Conservation (phyloP, 2,329 filamentous ascomycete genomes). For the Chaetothyriales sp. region DNA sequence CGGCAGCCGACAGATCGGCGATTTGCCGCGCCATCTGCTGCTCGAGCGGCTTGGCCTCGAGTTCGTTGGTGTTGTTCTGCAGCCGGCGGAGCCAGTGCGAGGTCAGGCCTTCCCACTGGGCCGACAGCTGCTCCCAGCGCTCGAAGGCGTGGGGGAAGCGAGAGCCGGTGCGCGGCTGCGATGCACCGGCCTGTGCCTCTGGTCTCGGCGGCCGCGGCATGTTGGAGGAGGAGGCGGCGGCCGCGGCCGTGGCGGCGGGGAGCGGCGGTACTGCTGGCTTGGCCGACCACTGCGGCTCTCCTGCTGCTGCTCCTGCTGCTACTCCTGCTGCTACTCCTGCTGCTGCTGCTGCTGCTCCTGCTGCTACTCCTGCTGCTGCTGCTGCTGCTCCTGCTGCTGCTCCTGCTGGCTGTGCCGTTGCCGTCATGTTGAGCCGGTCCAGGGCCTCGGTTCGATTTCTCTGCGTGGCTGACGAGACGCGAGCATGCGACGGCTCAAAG, state of each 20-base stretch:
- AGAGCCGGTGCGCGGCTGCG: conserved; percentile 19
- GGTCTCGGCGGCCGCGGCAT: conserved; percentile 2
- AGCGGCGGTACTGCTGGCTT: conserved; percentile 12
- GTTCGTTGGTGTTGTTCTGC: conserved; percentile 77
- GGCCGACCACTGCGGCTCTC: neutral
- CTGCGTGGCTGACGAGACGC: conserved; percentile 9
- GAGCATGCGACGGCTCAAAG: conserved; percentile 1
- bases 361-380: too few relatives aligned
- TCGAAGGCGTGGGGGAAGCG: conserved; percentile 83
- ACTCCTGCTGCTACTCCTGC: too few relatives aligned
- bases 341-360: too few relatives aligned
- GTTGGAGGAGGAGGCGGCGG: neutral
- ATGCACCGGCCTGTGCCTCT: conserved; percentile 22
- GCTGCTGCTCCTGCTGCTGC: too few relatives aligned
- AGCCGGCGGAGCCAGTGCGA: conserved; percentile 93
- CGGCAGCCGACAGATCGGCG: conserved; percentile 90
- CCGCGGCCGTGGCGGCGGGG: conserved; percentile 20
- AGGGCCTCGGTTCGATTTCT: conserved; percentile 18
- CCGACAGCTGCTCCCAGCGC: conserved; percentile 90
- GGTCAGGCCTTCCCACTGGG: conserved; percentile 94
- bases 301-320: too few relatives aligned
- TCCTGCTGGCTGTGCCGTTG: conserved; percentile 5
- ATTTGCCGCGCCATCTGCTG: conserved; percentile 87
- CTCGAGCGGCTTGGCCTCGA: conserved; percentile 67
- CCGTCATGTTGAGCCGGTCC: conserved; percentile 15